Evolutionary conservation across 805 yeast species (phyloP), one percentile per base, ranked within the genome.

Genomic region (Wickerhamomyces subpelliculosus): DNA sequence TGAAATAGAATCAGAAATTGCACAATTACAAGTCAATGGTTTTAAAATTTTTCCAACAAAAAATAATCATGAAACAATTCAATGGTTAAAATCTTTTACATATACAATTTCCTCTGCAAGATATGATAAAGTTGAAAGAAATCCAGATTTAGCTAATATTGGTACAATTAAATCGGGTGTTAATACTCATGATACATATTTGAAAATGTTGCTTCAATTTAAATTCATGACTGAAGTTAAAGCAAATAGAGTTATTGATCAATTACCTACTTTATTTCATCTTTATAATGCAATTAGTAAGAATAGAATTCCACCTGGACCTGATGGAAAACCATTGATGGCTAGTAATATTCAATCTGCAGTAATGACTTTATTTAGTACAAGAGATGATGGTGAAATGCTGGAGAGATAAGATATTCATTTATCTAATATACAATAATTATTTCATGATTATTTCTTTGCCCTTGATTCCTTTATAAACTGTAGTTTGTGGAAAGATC

Each of bases 61-160:
- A 57, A 73, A 64, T 33, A 50, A 52, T 7, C 65, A 55, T 34
- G 84, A 78, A 35, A 57, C 72, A 1, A 39, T 65, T 1, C 65
- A 60, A 4, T 78, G 85, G 78, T 50, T 80, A 13, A 70, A 65
- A 33, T 70, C 80, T 13, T 68, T 80, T 44, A 62, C 84, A 0
- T 72, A 77, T 46, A 67, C 86, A 0, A 65, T 81, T 7, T 67
- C 78, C 0, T 53, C 60, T 13, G 62, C 74, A 11, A 50, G 76
- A 23, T 74, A 75, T 55, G 87, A 80, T 49, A 73, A 73, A 18
- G 58, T 59, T 27, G 70, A 75, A 42, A 57, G 86, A 44, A 72
- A 76, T 51, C 64, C 67, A 40, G 72, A 71, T 27, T 65, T 76
- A 38, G 69, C 81, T 1, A 76, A 74, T 45, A 56, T 82, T 8